Evolutionary conservation across 2,329 filamentous ascomycete genomes (phyloP), one percentile per base, ranked within the genome.

Genomic region (Penicillium paneum): DNA sequence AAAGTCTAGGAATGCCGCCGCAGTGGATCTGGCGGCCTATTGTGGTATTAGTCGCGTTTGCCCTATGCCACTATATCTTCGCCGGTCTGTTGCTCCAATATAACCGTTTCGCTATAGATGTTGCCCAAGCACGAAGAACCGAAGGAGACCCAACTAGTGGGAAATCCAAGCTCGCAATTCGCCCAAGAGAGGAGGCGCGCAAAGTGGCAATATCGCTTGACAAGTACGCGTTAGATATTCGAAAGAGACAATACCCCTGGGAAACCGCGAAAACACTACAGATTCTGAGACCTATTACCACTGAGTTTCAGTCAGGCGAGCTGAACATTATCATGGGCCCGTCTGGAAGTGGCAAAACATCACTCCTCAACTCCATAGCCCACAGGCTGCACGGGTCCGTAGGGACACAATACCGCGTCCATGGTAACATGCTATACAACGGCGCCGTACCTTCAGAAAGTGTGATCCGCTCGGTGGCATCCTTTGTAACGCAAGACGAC

Each of bases 321-420:
- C 67, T 92, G 13, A 91, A 91, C 58, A 81, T 91, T 24, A 89
- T 92, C 59, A 91, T 91, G 88, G 89, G 89, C 0, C 89, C 89
- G 0, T 90, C 87, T 0, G 89, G 89, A 0, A 87, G 84, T 42
- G 89, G 89, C 1, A 92, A 92, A 69, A 91, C 88, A 0, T 88
- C 86, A 0, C 75, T 91, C 0, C 76, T 91, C 11, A 91, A 90
- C 65, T 80, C 85, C 1, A 88, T 92, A 81, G 87, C 89, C 1
- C 75, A 84, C 3, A 79, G 89, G 15, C 73, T 91, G 5, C 82
- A 83, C 26, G 83, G 83, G 53, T 84, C 82, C 1, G 61, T 84
- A 3, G 78, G 80, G 2, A 89, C 85, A 0, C 79, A 78, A 52
- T 91, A 91, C 64, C 77, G 74, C 5, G 76, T 82, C 3, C 78